phyloP scores from a whole-genome alignment of 768 basidiomycete species.

The Lactifluus hygrophoroides region DNA sequence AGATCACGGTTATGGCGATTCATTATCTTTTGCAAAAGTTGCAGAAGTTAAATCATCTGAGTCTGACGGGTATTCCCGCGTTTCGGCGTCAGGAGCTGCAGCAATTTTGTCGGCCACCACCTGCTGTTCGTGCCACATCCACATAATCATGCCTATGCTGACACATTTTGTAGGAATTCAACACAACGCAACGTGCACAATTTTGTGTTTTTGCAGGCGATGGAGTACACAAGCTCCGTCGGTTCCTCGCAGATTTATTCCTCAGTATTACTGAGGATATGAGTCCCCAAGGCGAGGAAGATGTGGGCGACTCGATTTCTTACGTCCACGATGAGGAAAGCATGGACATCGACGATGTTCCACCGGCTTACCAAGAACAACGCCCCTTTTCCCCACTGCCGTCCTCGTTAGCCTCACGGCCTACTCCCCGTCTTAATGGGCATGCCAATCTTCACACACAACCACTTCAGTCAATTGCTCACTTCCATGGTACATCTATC shows the following conservation, averaged over 20 bases:
- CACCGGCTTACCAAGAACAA: constrained; percentile 3
- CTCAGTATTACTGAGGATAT: constrained; percentile 64
- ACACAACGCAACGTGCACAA: constrained; percentile 73
- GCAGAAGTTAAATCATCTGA: constrained; percentile 89
- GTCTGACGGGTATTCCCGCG: constrained; percentile 91
- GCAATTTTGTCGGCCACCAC: constrained; percentile 82
- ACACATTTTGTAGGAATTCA: constrained; percentile 63
- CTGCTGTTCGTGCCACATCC: constrained; percentile 47
- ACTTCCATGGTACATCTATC: constrained; percentile 25
- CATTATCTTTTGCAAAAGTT: constrained; percentile 84
- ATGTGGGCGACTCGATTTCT: constrained; percentile 58
- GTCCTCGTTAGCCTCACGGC: neutral
- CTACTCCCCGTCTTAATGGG: constrained; percentile 9
- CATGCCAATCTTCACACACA: constrained; percentile 4
- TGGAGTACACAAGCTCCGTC: constrained; percentile 75
- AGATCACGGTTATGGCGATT: constrained; percentile 85
- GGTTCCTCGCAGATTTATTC: constrained; percentile 68
- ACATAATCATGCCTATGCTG: neutral
- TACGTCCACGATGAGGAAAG: constrained; percentile 28
- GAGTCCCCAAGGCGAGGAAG: constrained; percentile 33
- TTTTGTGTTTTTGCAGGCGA: constrained; percentile 97
- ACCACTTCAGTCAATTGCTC: neutral
- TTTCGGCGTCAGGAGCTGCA: constrained; percentile 83
- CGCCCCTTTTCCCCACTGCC: neutral
- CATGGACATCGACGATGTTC: constrained; percentile 25